phyloP scores from a whole-genome alignment of 2,329 filamentous ascomycete species.

The Nemania bipapillata region DNA sequence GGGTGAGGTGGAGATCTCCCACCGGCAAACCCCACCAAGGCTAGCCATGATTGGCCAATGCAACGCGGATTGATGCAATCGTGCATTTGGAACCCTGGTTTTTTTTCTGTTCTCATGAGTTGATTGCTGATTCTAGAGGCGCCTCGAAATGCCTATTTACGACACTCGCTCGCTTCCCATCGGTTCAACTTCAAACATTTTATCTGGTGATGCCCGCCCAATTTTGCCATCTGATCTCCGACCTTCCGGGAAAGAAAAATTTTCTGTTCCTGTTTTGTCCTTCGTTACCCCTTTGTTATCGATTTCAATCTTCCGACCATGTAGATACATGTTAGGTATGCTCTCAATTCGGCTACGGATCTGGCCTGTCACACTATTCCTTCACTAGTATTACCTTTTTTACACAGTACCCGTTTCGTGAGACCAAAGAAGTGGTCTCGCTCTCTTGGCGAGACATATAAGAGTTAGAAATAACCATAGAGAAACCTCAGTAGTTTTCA shows the following conservation, averaged over 20 bases:
- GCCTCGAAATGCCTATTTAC: constrained; percentile 9
- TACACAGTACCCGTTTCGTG: background rate
- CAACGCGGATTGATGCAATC: constrained; percentile 19
- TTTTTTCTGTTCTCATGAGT: constrained; percentile 14
- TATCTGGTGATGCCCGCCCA: background rate
- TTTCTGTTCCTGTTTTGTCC: background rate
- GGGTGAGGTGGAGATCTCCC: background rate
- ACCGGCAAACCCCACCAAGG: background rate
- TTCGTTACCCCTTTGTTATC: background rate
- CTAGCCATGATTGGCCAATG: constrained; percentile 30
- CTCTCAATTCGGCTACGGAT: background rate
- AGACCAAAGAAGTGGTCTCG: background rate
- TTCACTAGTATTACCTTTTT: background rate
- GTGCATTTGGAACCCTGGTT: constrained; percentile 1
- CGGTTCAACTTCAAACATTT: constrained; percentile 14
- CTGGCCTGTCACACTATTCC: background rate
- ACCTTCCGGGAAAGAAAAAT: background rate
- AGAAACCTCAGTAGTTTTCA: background rate
- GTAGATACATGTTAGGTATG: no score
- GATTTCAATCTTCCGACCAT: background rate
- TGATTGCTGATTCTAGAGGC: constrained; percentile 17
- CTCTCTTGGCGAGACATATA: background rate
- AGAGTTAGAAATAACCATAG: background rate
- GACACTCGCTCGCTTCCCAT: constrained; percentile 22
- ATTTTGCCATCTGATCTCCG: background rate